Conservation (phyloP, 768 basidiomycete genomes). For the Tricholoma matsutake region DNA sequence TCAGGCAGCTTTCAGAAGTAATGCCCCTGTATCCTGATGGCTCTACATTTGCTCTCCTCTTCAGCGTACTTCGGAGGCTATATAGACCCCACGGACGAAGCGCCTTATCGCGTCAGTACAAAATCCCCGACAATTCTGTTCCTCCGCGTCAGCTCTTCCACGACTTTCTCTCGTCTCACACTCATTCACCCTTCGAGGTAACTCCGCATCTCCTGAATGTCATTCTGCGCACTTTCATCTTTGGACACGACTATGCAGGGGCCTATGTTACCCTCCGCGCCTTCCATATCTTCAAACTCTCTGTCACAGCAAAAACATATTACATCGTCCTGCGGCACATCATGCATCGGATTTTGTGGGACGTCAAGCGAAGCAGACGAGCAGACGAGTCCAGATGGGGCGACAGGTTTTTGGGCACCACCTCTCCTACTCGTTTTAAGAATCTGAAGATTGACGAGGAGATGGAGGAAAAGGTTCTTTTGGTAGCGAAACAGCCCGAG, state of each 20-base stretch:
- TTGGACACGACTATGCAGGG: constrained; percentile 43
- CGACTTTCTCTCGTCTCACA: constrained; percentile 37
- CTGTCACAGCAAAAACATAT: constrained; percentile 36
- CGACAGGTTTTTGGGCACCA: constrained; percentile 24
- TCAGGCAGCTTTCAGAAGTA: constrained; percentile 31
- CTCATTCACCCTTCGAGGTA: constrained; percentile 21
- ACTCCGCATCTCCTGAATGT: constrained; percentile 36
- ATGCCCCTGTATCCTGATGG: constrained; percentile 36
- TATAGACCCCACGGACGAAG: constrained; percentile 11
- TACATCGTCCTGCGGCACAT: constrained; percentile 37
- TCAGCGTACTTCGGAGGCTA: constrained; percentile 27
- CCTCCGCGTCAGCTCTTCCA: constrained; percentile 41
- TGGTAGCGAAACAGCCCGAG: neutral
- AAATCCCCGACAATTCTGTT: constrained; percentile 20
- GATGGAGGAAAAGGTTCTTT: constrained; percentile 9
- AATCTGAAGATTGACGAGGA: constrained; percentile 4
- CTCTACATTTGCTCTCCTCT: constrained; percentile 43
- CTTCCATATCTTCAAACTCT: constrained; percentile 26
- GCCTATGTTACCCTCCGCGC: constrained; percentile 39
- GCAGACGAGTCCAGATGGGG: constrained; percentile 19
- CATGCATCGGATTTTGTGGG: constrained; percentile 24
- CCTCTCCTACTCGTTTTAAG: neutral
- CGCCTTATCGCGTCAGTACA: constrained; percentile 18
- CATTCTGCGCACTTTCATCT: constrained; percentile 44
- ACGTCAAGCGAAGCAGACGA: constrained; percentile 14